Base-by-base conservation (phyloP, 2,329 filamentous ascomycete species). In the Botrytis galanthina region DNA sequence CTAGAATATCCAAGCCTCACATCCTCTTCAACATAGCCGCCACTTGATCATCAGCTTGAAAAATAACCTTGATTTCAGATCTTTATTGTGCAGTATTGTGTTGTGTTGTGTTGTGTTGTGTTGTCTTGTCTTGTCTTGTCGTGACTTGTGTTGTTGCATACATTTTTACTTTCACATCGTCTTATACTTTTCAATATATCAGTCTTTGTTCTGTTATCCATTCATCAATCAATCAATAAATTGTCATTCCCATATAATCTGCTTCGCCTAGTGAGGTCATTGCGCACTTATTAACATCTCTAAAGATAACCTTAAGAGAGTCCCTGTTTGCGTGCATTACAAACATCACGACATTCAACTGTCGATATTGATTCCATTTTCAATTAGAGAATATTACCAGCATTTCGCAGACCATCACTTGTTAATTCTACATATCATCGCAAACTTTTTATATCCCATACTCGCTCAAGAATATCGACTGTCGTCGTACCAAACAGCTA, bases 401-500 rank as follows among this genome's bases (percentile, higher is more conserved):
- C 12, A 9, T 32, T 39, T 54, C 59, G 59, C 69, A 54, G 37
- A 66, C 39, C 46, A 66, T 54, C 44, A 54, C 32, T 29, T 39
- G 16, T 7, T 8, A 16, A 39, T 7, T 26, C 35, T 44, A 72
- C n/a, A 54, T 29, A 22, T 68, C n/a, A 61, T 26, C 20, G 39
- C 48, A 16, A 37, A 22, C 29, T 39, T 26, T 20, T 20, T 32
- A 48, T 48, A 29, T 20, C 63, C 54, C 59, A 29, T 12, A 46
- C 37, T 14, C 16, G 16, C 42, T 60, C 51, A 61, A 26, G n/a
- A 46, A 48, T 46, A 68, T 59, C 62, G 29, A 67, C 63, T 29
- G 22, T 60, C 37, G 64, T 71, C 72, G 64, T 71, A 69, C 54
- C 44, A 70, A 7, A 42, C n/a, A 70, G 57, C 71, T 63, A 74